Evolutionary conservation across 192 early-diverging fungal genomes (phyloP), one percentile per base, ranked within the genome.

Genomic region (Dissophora ornata): DNA sequence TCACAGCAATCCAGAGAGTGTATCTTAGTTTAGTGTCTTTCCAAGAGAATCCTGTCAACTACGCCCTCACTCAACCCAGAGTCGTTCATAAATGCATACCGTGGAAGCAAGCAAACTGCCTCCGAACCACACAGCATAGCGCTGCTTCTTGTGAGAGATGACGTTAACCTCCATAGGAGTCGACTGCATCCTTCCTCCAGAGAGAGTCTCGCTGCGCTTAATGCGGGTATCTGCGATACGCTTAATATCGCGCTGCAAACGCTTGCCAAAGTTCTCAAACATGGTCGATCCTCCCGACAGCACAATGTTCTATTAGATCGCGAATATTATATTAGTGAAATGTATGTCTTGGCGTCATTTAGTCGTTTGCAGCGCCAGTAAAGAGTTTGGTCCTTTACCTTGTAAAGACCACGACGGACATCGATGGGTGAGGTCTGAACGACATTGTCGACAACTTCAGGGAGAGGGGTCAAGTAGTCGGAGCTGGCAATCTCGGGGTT

Each of bases 91-190:
- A n/a, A n/a, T 42, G 12, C 66, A 67, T 87, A 96, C 93, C 38
- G 94, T 97, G 67, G 90, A 91, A 28, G 94, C 95, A 78, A 99
- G 84, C 65, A 97, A 85, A 82, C 94, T 96, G 60, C 96, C 97
- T 65, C 97, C 97, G 79, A 93, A 98, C 97, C 97, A 99, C 21
- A 99, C 97, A n/a, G 97, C 97, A 69, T 99, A 93, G 46, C 97
- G 89, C 80, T 99, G 97, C 82, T 94, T 96, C 89, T 96, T 96
- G 89, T 99, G 96, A n/a, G 90, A 89, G 32, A 99, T 86, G 40
- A 99, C 97, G 67, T 96, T 97, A 47, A 99, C 97, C 29, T 98
- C 96, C 71, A 99, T 94, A 29, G 90, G 88, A 46, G 86, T 91
- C 18, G 93, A 87, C 82, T 92, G 84, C 64, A 82, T 77, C 32